These are phyloP conservation scores for Wickerhamomyces sp. DNA, from an alignment of 1,139 yeast genomes.

Conservation along the genomic window DNA sequence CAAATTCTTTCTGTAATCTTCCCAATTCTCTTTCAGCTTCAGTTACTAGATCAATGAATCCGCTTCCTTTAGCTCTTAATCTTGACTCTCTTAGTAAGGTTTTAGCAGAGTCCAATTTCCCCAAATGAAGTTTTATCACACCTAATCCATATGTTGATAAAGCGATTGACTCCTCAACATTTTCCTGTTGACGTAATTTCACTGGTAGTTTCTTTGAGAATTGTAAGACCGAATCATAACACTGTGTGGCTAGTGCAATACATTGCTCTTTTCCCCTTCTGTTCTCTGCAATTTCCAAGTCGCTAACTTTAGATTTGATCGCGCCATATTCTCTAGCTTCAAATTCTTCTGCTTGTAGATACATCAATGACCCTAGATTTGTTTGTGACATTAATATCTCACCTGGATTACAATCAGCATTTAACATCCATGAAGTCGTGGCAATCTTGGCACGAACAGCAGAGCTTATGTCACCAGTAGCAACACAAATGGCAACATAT, in stretches of 20 bases:
- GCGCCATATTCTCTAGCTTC: constrained; percentile 42
- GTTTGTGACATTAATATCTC: constrained; percentile 63
- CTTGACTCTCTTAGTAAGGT: constrained; percentile 64
- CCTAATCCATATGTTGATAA: constrained; percentile 84
- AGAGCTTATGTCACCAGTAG: constrained; percentile 59
- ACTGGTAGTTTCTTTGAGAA: constrained; percentile 50
- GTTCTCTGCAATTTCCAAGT: constrained; percentile 27
- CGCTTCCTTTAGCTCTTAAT: constrained; percentile 63
- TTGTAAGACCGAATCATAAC: constrained; percentile 50
- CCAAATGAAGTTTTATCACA: constrained; percentile 60
- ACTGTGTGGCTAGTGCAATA: constrained; percentile 38
- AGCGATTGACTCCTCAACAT: constrained; percentile 63
- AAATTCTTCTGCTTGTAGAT: constrained; percentile 63
- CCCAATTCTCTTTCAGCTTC: constrained; percentile 65
- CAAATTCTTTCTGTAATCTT: constrained; percentile 38
- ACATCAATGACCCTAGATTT: constrained; percentile 67
- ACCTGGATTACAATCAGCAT: constrained; percentile 64
- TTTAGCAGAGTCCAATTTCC: constrained; percentile 49
- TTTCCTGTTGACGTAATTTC: constrained; percentile 34
- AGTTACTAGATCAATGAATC: constrained; percentile 54
- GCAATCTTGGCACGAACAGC: constrained; percentile 63
- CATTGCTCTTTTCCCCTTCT: constrained; percentile 35
- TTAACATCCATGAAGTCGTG: constrained; percentile 68
- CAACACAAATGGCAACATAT: constrained; percentile 59
- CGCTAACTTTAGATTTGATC: constrained; percentile 24